These are phyloP conservation scores for Mariannaea elegans DNA, from an alignment of 2,329 filamentous ascomycete species.

Conservation along the genomic window DNA sequence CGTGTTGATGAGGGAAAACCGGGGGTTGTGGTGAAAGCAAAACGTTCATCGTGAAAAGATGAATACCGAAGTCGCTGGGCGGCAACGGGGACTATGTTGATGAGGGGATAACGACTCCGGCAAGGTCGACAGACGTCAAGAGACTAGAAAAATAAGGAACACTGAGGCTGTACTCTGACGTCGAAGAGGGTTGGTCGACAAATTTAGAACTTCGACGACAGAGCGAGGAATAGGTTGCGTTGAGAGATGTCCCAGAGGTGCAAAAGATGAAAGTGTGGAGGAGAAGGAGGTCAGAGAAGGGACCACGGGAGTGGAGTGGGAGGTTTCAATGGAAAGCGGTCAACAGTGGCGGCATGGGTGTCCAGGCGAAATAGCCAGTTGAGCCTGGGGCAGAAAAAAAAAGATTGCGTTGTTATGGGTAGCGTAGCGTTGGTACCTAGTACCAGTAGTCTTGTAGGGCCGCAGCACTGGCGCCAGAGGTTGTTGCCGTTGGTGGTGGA, in stretches of 20 bases:
- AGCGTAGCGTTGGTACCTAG: conserved; percentile 15
- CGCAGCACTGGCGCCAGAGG: conserved; percentile 8
- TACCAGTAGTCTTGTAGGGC: conserved; percentile 6
- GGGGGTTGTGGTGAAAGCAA: conserved; percentile 68
- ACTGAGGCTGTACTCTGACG: not conserved
- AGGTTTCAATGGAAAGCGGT: conserved; percentile 27
- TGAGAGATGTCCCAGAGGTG: conserved; percentile 13
- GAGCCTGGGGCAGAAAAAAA: conserved; percentile 20
- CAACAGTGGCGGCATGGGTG: conserved; percentile 24
- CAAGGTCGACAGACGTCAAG: conserved; percentile 4
- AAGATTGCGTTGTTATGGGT: conserved; percentile 27
- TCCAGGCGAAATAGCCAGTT: conserved; percentile 14
- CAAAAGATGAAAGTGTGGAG: conserved; percentile 24
- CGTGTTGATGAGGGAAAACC: conserved; percentile 67
- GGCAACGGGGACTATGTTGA: conserved; percentile 14
- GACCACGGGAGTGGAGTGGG: conserved; percentile 2
- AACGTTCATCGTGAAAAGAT: conserved; percentile 64
- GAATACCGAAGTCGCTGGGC: conserved; percentile 12
- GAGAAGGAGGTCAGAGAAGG: conserved; percentile 22
- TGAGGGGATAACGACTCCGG: conserved; percentile 27
- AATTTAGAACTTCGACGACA: conserved; percentile 2
- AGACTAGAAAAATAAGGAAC: not conserved
- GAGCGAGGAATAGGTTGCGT: conserved; percentile 11
- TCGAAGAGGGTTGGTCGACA: not conserved
- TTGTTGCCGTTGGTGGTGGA: not conserved